These are phyloP conservation scores for Wickerhamomyces subpelliculosus DNA, from an alignment of 805 yeast genomes.

Conservation along the genomic window DNA sequence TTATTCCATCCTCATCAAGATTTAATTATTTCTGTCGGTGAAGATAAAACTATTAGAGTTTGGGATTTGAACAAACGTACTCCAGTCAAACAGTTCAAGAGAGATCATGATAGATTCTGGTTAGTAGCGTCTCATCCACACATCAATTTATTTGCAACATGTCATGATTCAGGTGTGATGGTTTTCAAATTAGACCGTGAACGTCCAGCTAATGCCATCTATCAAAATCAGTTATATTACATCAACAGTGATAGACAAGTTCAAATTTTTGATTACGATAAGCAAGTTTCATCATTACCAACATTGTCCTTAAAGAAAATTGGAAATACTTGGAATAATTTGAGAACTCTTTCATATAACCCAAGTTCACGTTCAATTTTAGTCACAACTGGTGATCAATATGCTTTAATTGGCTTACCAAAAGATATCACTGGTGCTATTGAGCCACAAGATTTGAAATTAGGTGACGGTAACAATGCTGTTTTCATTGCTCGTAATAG, in stretches of 20 bases:
- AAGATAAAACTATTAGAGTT: slow-evolving; percentile 91
- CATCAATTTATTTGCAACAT: slow-evolving; percentile 90
- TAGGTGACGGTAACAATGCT: slow-evolving; percentile 81
- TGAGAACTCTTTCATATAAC: slow-evolving; percentile 80
- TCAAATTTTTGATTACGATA: slow-evolving; percentile 66
- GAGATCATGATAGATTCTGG: slow-evolving; percentile 96
- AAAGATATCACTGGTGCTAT: slow-evolving; percentile 89
- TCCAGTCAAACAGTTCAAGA: slow-evolving; percentile 87
- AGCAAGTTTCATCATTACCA: slow-evolving; percentile 63
- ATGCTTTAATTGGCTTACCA: slow-evolving; percentile 73
- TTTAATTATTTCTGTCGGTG: slow-evolving; percentile 86
- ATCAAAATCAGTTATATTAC: slow-evolving; percentile 68
- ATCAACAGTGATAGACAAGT: slow-evolving; percentile 83
- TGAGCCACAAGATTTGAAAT: slow-evolving; percentile 75
- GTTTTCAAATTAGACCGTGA: slow-evolving; percentile 96
- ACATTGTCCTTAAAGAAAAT: slow-evolving; percentile 77
- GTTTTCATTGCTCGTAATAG: slow-evolving; percentile 91
- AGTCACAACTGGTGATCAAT: slow-evolving; percentile 71
- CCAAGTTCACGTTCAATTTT: slow-evolving; percentile 86
- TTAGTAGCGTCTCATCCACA: slow-evolving; percentile 80
- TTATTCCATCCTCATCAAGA: slow-evolving; percentile 93
- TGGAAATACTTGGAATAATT: slow-evolving; percentile 81
- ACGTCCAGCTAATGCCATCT: slow-evolving; percentile 80
- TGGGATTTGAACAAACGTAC: slow-evolving; percentile 96
- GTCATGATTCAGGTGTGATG: slow-evolving; percentile 97